These are phyloP conservation scores for Lentinula detonsa DNA, from an alignment of 768 basidiomycete species.

Conservation along the genomic window DNA sequence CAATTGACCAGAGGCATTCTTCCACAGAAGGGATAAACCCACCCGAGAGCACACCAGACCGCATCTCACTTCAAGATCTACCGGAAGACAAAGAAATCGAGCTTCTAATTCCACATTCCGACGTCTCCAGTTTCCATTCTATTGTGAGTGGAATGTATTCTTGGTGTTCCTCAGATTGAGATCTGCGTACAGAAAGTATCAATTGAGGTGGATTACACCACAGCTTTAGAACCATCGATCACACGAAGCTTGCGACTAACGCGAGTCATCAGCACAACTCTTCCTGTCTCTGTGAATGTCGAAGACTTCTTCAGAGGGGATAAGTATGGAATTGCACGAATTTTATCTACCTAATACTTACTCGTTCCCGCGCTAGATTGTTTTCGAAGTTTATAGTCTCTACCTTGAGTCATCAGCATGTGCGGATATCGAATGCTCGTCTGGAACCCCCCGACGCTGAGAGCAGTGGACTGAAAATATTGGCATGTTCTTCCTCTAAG, in stretches of 20 bases:
- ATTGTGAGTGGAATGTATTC: slow-evolving; percentile 40
- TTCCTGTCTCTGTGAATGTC: slow-evolving; percentile 90
- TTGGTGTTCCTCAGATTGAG: neutral
- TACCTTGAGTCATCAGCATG: slow-evolving; percentile 67
- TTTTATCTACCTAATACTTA: neutral
- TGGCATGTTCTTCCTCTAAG: slow-evolving; percentile 37
- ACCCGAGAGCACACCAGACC: slow-evolving; percentile 34
- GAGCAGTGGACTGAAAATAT: slow-evolving; percentile 45
- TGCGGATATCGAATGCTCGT: slow-evolving; percentile 64
- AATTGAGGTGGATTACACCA: slow-evolving; percentile 63
- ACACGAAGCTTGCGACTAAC: slow-evolving; percentile 49
- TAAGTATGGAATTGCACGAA: slow-evolving; percentile 41
- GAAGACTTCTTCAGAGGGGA: slow-evolving; percentile 93
- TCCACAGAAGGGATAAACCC: slow-evolving; percentile 2
- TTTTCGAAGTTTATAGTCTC: slow-evolving; percentile 91
- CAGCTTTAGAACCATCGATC: slow-evolving; percentile 43
- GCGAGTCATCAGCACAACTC: slow-evolving; percentile 53
- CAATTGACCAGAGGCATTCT: neutral
- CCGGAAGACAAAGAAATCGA: slow-evolving; percentile 37
- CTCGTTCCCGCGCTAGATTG: slow-evolving; percentile 41
- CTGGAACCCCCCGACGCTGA: slow-evolving; percentile 41
- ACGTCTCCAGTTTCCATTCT: slow-evolving; percentile 51
- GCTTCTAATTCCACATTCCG: slow-evolving; percentile 62
- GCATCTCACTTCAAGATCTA: slow-evolving; percentile 42
- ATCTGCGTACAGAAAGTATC: slow-evolving; percentile 52